phyloP scores from a whole-genome alignment of 2,329 filamentous ascomycete genomes.

The Eurotiales sp. region DNA sequence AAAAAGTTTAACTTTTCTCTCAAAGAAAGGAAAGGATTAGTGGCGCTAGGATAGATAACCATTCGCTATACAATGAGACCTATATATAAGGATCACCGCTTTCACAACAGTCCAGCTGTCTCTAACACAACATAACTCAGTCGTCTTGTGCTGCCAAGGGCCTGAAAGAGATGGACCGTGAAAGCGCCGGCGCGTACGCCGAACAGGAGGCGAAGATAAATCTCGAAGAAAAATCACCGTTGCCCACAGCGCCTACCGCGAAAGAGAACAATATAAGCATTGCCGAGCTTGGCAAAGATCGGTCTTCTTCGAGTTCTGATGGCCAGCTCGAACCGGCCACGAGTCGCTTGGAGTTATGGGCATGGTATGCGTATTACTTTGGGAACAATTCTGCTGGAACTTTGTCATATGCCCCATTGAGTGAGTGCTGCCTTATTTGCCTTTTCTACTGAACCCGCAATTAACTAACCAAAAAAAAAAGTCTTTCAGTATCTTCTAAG shows the following conservation, averaged over 20 bases:
- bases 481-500: neutral
- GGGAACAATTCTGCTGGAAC: conserved; percentile 4
- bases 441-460: neutral
- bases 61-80: too few species aligned
- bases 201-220: neutral
- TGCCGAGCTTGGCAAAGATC: neutral
- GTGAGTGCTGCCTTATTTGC: neutral
- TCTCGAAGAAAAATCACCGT: too few species aligned
- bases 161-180: too few species aligned
- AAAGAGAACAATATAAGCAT: conserved; percentile 2
- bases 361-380: conserved; percentile 4
- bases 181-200: neutral
- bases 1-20: too few species aligned
- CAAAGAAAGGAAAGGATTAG: too few species aligned
- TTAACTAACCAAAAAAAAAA: neutral
- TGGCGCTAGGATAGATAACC: too few species aligned
- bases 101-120: too few species aligned
- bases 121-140: too few species aligned
- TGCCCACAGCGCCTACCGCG: too few species aligned
- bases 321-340: neutral
- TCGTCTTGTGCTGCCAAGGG: too few species aligned
- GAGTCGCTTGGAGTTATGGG: conserved; percentile 1
- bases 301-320: neutral
- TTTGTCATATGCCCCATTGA: conserved; percentile 2
- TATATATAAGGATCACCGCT: too few species aligned